These are phyloP conservation scores for Calonectria multiphialidica DNA, from an alignment of 2,329 filamentous ascomycete species.

Conservation along the genomic window DNA sequence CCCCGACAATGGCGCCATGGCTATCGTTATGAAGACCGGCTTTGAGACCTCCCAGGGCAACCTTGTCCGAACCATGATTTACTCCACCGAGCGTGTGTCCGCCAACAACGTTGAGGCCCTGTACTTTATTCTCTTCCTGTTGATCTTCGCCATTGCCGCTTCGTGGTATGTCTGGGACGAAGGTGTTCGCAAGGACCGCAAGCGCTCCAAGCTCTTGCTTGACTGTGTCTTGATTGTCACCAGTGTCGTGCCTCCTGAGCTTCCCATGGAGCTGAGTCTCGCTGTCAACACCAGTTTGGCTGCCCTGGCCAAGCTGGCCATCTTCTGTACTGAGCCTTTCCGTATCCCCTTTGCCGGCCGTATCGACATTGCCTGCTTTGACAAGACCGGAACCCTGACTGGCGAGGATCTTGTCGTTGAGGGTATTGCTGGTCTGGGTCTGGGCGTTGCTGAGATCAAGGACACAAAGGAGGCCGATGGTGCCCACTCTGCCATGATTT, in stretches of 20 bases:
- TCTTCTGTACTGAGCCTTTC: conserved; percentile 99
- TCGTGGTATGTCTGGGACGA: conserved; percentile 99
- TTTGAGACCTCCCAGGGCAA: conserved; percentile 99
- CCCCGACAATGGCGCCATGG: conserved; percentile 93
- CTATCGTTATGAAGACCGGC: conserved; percentile 95
- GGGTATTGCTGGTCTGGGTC: conserved; percentile 89
- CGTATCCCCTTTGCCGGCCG: conserved; percentile 96
- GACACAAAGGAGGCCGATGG: conserved; percentile 80
- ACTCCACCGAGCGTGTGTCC: conserved; percentile 98
- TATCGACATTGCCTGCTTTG: conserved; percentile 96
- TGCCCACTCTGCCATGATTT: conserved; percentile 82
- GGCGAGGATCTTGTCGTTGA: conserved; percentile 98
- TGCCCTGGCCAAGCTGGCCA: conserved; percentile 93
- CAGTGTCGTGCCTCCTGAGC: conserved; percentile 96
- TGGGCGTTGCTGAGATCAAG: conserved; percentile 75
- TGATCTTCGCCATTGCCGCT: conserved; percentile 95
- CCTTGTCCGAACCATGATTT: conserved; percentile 99
- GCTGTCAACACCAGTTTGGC: conserved; percentile 98
- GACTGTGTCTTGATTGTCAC: conserved; percentile 98
- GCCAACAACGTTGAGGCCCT: conserved; percentile 96
- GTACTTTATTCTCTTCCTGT: conserved; percentile 96
- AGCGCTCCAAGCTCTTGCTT: conserved; percentile 95
- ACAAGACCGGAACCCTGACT: conserved; percentile 97
- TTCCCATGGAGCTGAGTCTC: conserved; percentile 97
- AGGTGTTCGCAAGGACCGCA: conserved; percentile 92